A percentile compares a stretch with the other conserved stretches of the same genome.
phyloP scores from a whole-genome alignment of 2,329 filamentous ascomycete species.

The Ceratocystiopsis minuta region DNA sequence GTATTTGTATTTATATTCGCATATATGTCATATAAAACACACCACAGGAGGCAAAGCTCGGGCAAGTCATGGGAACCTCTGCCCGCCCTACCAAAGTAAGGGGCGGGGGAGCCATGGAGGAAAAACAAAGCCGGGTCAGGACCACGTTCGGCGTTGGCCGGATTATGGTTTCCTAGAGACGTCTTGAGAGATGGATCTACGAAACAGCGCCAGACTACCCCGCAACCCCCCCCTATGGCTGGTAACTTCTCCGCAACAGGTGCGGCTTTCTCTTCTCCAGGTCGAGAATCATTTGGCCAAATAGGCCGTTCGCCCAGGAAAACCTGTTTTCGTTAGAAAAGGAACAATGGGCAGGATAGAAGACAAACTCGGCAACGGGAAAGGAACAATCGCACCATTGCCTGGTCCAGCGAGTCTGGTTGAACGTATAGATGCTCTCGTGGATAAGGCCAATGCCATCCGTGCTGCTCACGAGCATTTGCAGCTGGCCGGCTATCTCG shows the following conservation, averaged over 20 bases:
- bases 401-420: slow-evolving; percentile 25
- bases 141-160: too few relatives aligned
- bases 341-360: too few relatives aligned
- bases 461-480: slow-evolving; percentile 46
- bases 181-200: too few relatives aligned
- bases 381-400: slow-evolving; percentile 20
- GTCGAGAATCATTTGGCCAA: slow-evolving; percentile 67
- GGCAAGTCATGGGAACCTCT: too few relatives aligned
- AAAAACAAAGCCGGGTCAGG: too few relatives aligned
- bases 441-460: slow-evolving; percentile 62
- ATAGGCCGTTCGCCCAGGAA: slow-evolving; percentile 78
- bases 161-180: too few relatives aligned
- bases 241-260: slow-evolving; percentile 20
- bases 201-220: too few relatives aligned
- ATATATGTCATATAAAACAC: too few relatives aligned
- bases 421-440: slow-evolving; percentile 56
- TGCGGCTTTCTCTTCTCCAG: slow-evolving; percentile 52
- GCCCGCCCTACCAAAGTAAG: too few relatives aligned
- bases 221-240: slow-evolving; percentile 8
- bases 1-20: too few relatives aligned
- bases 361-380: not conserved
- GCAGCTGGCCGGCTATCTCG: slow-evolving; percentile 53
- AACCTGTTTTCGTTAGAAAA: slow-evolving; percentile 39
- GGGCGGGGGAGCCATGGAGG: too few relatives aligned
- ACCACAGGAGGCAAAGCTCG: too few relatives aligned